Evolutionary conservation across 768 basidiomycete species (phyloP).

Genomic region (Cystobasidium tubakii): DNA sequence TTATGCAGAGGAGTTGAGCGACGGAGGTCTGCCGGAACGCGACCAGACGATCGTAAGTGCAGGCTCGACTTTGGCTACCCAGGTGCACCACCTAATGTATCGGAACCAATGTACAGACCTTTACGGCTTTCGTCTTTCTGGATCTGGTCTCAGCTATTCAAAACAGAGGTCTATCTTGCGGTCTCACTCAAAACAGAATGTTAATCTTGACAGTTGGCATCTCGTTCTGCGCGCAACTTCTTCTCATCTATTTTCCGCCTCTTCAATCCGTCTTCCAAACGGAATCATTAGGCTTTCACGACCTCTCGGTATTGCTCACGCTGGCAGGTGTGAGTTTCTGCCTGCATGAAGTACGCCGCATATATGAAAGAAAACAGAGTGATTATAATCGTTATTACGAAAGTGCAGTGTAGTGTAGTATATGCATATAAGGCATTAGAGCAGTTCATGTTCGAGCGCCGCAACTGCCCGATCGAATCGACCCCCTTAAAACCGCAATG

Average conservation of each 20-base stretch:
- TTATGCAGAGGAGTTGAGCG: slow-evolving; percentile 73
- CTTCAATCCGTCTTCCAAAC: slow-evolving; percentile 94
- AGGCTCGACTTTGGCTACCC: neutral
- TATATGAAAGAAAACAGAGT: slow-evolving; percentile 62
- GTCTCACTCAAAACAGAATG: slow-evolving; percentile 77
- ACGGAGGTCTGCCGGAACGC: slow-evolving; percentile 72
- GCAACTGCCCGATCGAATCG: no score
- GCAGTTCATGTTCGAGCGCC: no score
- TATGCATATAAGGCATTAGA: neutral
- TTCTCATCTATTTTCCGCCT: slow-evolving; percentile 79
- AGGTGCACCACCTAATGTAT: neutral
- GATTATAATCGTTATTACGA: slow-evolving; percentile 29
- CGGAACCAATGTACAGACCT: slow-evolving; percentile 62
- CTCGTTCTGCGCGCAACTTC: slow-evolving; percentile 76
- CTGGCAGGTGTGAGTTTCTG: slow-evolving; percentile 63
- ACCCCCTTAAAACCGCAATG: no score
- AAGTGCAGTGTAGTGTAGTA: slow-evolving; percentile 19
- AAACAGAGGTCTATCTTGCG: slow-evolving; percentile 83
- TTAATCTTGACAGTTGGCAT: slow-evolving; percentile 77
- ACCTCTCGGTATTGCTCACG: slow-evolving; percentile 64
- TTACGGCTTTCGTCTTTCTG: slow-evolving; percentile 93
- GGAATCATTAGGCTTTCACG: slow-evolving; percentile 63
- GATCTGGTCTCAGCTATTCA: slow-evolving; percentile 92
- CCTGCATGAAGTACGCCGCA: slow-evolving; percentile 71
- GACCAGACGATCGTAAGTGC: slow-evolving; percentile 89